Conservation (phyloP, 2,329 filamentous ascomycete species). For the Epichloe scottii region DNA sequence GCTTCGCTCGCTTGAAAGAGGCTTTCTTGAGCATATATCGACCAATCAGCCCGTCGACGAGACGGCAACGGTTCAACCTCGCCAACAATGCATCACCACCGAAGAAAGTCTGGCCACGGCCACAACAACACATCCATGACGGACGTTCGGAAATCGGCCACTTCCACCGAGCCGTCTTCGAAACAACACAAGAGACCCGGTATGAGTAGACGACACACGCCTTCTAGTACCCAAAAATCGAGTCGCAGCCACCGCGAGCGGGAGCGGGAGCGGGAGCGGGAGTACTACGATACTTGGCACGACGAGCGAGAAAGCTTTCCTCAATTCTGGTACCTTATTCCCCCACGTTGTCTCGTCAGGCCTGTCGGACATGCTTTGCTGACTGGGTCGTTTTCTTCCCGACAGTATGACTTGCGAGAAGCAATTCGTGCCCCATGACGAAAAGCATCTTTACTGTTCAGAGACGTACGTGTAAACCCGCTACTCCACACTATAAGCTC, state of each 20-base stretch:
- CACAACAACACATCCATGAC: constrained; percentile 40
- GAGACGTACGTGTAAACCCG: constrained; percentile 36
- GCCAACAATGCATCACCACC: constrained; percentile 40
- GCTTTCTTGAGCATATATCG: constrained; percentile 3
- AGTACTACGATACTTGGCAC: constrained; percentile 34
- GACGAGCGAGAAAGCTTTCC: constrained; percentile 52
- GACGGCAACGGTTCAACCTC: constrained; percentile 1
- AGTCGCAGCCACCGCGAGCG: constrained; percentile 38
- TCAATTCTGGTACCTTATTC: constrained; percentile 46
- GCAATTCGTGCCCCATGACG: constrained; percentile 47
- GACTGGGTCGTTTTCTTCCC: neutral
- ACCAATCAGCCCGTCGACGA: constrained; percentile 1
- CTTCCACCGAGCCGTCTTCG: constrained; percentile 28
- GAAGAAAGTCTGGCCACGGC: constrained; percentile 43
- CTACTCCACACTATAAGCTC: neutral
- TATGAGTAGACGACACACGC: constrained; percentile 31
- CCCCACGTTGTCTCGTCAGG: too few relatives aligned
- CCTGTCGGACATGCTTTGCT: neutral
- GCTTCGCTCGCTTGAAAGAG: neutral
- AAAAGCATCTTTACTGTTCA: constrained; percentile 49
- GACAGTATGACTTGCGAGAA: constrained; percentile 54
- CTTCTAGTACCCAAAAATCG: constrained; percentile 30
- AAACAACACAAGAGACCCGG: constrained; percentile 36
- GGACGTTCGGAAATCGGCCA: constrained; percentile 39
- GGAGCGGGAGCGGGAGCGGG: constrained; percentile 37